Base-by-base conservation (phyloP, 2,329 filamentous ascomycete genomes). In the Trichoderma cornu-damae region DNA sequence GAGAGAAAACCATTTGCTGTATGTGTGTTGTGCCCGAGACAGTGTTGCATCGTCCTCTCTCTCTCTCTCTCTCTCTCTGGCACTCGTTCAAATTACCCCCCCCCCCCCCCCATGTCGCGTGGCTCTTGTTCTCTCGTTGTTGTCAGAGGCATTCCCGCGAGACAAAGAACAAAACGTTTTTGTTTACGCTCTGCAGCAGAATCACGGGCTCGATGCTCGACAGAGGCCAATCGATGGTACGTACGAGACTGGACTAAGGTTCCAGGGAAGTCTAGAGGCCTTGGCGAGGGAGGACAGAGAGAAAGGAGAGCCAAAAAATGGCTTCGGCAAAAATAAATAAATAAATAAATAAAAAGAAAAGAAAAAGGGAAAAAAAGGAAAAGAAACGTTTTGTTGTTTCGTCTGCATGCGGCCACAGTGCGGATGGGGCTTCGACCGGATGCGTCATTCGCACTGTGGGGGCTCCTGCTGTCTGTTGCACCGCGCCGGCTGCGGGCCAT, bases 271-370 rank as follows among this genome's bases (percentile, higher is more conserved):
- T 18, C 30, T 24, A 26, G 20, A 37, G n/a, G 50, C n/a, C 42
- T 55, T 38, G 52, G 42, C 52, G 52, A 55, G 52, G 40, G 52
- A 46, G 51, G 16, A 30, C 12, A n/a, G n/a, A n/a, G n/a, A n/a
- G n/a, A 5, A n/a, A 18, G 4, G 1, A 47, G 28, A 34, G 28
- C 16, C n/a, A n/a, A n/a, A 54, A 46, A 54, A 47, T 42, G 52
- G 52, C 30, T 20, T 37, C 28, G 26, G 22, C 3, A 18, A 26
- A 35, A 20, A 47, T 24, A 42, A 42, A 46, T 24, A 12, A 55
- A 14, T n/a, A n/a, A n/a, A 32, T 6, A 18, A 26, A 35, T 20
- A 47, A 24, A 42, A 42, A 46, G 24, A 12, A 55, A 14, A 32
- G 28, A 26, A 55, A 14, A 28, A 28, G 30, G 47, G 40, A 55